Percentiles rank a stretch among this genome's conserved stretches.
Evolutionary conservation across 345 rosid species (phyloP).

Genomic region (Rhodomyrtus tomentosa): DNA sequence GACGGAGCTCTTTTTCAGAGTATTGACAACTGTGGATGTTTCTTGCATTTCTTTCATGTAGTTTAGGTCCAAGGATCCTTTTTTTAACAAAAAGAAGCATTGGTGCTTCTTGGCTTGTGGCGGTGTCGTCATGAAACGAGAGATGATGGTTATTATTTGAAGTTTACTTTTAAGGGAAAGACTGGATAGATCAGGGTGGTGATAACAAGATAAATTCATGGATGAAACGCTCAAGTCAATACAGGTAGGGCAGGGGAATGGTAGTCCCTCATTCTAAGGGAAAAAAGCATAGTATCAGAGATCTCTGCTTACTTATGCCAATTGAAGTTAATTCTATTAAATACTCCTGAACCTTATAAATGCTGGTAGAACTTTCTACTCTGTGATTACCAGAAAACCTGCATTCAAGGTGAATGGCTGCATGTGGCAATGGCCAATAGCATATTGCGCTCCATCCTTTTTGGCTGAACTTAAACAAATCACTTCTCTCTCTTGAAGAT

Average conservation of each 20-base stretch:
- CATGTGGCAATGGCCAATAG: background rate
- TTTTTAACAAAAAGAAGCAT: background rate
- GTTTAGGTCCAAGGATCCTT: background rate
- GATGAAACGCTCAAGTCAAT: background rate
- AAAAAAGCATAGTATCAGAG: background rate
- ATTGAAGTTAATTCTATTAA: background rate
- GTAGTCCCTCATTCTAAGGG: background rate
- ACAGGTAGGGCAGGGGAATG: background rate
- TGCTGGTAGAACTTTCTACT: background rate
- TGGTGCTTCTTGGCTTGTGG: background rate
- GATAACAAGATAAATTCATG: background rate
- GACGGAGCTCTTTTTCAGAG: background rate
- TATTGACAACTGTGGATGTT: background rate
- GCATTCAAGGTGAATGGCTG: background rate
- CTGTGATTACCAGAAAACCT: background rate
- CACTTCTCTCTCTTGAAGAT: background rate
- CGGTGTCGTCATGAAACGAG: background rate
- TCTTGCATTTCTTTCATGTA: background rate
- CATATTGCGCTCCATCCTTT: background rate
- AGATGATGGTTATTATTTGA: background rate
- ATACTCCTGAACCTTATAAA: background rate
- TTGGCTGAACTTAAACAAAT: background rate
- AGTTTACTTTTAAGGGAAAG: background rate
- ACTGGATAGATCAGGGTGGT: background rate
- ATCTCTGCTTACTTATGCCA: background rate